Percentiles rank a stretch among this genome's conserved stretches.
Evolutionary conservation across 768 basidiomycete species (phyloP).

Genomic region (Candolleomyces efflorescens): DNA sequence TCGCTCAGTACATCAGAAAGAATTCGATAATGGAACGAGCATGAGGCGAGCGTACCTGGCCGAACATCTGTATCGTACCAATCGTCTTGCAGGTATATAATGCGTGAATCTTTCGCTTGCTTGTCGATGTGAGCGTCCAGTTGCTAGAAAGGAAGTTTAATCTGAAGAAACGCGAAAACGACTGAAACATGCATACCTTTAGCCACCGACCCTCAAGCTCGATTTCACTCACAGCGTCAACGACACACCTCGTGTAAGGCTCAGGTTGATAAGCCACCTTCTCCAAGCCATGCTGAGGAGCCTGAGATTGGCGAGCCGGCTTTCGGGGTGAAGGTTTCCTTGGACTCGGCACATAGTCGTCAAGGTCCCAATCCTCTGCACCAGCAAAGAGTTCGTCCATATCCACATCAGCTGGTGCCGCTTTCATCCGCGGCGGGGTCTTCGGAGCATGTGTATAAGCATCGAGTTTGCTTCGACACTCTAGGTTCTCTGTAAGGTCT

Average conservation of each 20-base stretch:
- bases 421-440: not conserved
- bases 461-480: no score
- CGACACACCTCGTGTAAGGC: conserved; percentile 52
- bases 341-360: conserved; percentile 51
- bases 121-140: conserved; percentile 45
- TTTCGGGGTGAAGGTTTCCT: conserved; percentile 36
- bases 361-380: conserved; percentile 69
- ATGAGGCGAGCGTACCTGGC: conserved; percentile 53
- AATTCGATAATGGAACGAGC: no score
- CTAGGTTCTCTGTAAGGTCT: not conserved
- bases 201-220: conserved; percentile 25
- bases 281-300: not conserved
- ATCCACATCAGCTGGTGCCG: conserved; percentile 35
- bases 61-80: conserved; percentile 68
- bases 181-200: conserved; percentile 35
- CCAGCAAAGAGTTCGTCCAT: conserved; percentile 53
- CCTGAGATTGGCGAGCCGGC: conserved; percentile 12
- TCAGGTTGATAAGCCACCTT: conserved; percentile 13
- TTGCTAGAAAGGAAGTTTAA: conserved; percentile 28
- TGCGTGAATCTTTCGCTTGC: conserved; percentile 29
- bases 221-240: conserved; percentile 41
- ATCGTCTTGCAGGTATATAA: conserved; percentile 68
- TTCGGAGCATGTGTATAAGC: not conserved
- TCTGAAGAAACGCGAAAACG: not conserved
- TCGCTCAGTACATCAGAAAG: no score